Percentiles rank a stretch among this genome's conserved stretches.
Evolutionary conservation across 225 moss, liverwort and hornwort species (phyloP).

Genomic region (Bryum argenteum): DNA sequence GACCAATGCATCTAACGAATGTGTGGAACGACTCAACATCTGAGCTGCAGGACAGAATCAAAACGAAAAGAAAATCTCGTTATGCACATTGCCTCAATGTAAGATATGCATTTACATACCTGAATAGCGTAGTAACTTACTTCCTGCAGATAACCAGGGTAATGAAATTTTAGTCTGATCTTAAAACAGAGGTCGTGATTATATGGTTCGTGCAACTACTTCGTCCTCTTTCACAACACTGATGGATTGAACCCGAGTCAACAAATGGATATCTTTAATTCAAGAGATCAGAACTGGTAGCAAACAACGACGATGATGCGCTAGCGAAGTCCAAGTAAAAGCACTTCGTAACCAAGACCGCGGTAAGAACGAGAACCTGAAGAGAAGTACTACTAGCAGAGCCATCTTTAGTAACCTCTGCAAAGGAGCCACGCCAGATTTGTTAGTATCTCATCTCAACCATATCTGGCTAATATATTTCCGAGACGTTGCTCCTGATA

Average conservation of each 20-base stretch:
- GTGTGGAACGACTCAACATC: constrained; percentile 4
- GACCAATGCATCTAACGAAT: neutral
- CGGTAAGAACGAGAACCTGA: constrained; percentile 39
- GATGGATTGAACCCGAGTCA: neutral
- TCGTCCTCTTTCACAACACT: constrained; percentile 12
- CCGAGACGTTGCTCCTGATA: constrained; percentile 10
- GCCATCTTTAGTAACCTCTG: constrained; percentile 45
- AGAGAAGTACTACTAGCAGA: constrained; percentile 35
- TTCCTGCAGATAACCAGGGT: constrained; percentile 50
- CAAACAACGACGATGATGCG: constrained; percentile 12
- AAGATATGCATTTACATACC: constrained; percentile 34
- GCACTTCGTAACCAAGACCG: constrained; percentile 1
- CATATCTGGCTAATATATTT: constrained; percentile 7
- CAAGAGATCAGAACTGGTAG: constrained; percentile 1
- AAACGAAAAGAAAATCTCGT: neutral
- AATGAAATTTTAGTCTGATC: constrained; percentile 20
- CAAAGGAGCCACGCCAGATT: constrained; percentile 26
- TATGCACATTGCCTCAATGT: neutral
- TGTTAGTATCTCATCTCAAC: constrained; percentile 1
- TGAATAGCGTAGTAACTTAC: constrained; percentile 50
- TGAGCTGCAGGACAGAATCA: neutral
- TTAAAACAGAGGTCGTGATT: constrained; percentile 14
- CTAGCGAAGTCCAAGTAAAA: constrained; percentile 5
- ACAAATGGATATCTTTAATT: constrained; percentile 4
- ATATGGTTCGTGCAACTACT: constrained; percentile 18